Base-by-base conservation (phyloP, 1,284 basidiomycete species). In the Ceratobasidium theobromae region DNA sequence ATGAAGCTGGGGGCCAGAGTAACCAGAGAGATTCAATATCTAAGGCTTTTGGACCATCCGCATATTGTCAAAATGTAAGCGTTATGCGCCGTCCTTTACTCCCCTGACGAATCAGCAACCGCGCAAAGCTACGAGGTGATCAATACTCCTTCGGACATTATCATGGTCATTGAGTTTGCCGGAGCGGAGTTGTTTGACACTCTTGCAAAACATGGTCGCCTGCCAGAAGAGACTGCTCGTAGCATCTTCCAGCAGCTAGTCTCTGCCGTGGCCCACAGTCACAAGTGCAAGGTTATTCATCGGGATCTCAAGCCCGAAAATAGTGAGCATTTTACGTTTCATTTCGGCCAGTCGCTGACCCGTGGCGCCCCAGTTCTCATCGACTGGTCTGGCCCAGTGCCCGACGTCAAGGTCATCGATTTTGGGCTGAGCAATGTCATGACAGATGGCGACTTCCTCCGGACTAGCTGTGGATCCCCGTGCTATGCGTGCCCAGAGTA, bases 201-300 rank as follows among this genome's bases (percentile, higher is more conserved):
- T 78, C 96, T 97, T 74, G 93, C 96, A 65, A 83, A 84, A 16
- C 86, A 94, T 69, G 94, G 94, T 21, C 82, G 90, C 71, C 93
- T 97, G 89, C 80, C 86, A 38, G 94, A 96, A 75, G 79, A 83
- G 33, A 87, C 88, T 70, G 93, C 93, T 0, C 84, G 95, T 12
- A 83, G 88, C 18, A 97, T 97, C 83, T 97, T 97, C 79, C 95
- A 97, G 75, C 95, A 97, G 74, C 89, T 98, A 76, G 95, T 97
- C 70, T 92, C 91, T 25, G 95, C 93, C 1, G 92, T 98, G 75
- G 93, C 96, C 74, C 96, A 96, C 79, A 93, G 91, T 71, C 95
- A 98, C 78, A 82, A 88, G 55, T 86, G 94, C 74, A 94, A 95
- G 79, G 96, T 98, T 74, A 94, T 96, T 1, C 95, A 98, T 78